Evolutionary conservation across 257 asterid genomes (phyloP).

Genomic region (Anisodus acutangulus): DNA sequence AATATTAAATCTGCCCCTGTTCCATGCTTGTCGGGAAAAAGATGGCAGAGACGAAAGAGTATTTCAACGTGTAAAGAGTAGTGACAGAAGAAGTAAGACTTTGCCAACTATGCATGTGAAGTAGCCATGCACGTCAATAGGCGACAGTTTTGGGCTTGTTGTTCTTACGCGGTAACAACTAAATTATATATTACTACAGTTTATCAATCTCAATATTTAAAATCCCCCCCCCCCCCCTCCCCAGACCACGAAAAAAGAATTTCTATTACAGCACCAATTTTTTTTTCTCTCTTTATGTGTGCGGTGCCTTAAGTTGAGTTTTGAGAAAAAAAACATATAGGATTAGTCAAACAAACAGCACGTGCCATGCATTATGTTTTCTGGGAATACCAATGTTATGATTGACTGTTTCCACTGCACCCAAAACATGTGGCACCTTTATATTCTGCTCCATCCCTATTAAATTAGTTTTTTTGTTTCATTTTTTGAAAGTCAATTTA

Average conservation of each 20-base stretch:
- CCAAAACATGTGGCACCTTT: not conserved
- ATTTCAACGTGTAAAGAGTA: too few species aligned
- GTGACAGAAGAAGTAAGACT: not conserved
- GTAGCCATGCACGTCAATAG: constrained; percentile 9
- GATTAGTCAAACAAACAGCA: constrained; percentile 8
- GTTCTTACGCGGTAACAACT: not conserved
- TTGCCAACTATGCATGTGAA: constrained; percentile 21
- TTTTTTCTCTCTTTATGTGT: not conserved
- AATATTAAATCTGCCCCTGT: too few species aligned
- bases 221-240: not conserved
- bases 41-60: too few species aligned
- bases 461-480: too few species aligned
- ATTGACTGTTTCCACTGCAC: too few species aligned
- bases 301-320: not conserved
- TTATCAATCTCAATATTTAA: not conserved
- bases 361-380: not conserved
- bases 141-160: constrained; percentile 9
- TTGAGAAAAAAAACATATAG: not conserved
- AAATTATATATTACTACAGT: not conserved
- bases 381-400: not conserved
- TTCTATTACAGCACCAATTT: not conserved
- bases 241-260: not conserved
- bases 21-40: too few species aligned
- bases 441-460: not conserved
- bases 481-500: too few species aligned